Evolutionary conservation across 2,329 filamentous ascomycete species (phyloP), one percentile per base, ranked within the genome.

Genomic region (Botrytis cinerea): DNA sequence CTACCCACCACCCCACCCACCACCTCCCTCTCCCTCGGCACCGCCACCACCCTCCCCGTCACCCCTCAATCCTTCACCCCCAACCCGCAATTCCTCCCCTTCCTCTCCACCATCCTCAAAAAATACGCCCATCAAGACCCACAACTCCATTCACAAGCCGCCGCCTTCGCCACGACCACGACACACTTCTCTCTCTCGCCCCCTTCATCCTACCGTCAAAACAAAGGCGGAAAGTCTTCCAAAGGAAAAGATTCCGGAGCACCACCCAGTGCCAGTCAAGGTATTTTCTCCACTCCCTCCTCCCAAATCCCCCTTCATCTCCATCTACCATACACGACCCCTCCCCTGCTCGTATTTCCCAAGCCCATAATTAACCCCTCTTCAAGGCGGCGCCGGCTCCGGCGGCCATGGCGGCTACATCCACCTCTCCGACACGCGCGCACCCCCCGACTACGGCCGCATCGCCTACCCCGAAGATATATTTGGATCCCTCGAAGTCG

Each of bases 381-480:
- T 75, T 20, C 60, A 62, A 79, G 88, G 89, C n/a, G 89, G 88
- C 32, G 86, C 87, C 1, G 89, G 89, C 1, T 88, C 89, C 16
- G 88, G 83, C 2, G 89, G 89, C 2, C 83, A 86, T 35, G 88
- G 90, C 35, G 89, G 90, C 1, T 88, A 88, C 82, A 85, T 92
- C 28, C 90, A 92, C 81, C 83, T 92, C 8, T 90, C 88, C 72
- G 90, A 92, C 79, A 78, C 83, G 71, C 83, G 90, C 71, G 91
- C 90, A 70, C 89, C 89, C 2, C 90, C 89, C 0, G 90, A 91
- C 77, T 92, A 86, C 84, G 90, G 90, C 25, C 82, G 90, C 70
- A 92, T 92, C 79, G 89, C 90, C 2, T 91, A 88, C 85, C 90
- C 90, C 1, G 90, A 92, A 78, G 90, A 92, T 78, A 92, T 92